Evolutionary conservation across 352 stramenopile genomes (phyloP), one percentile per base, ranked within the genome.

Genomic region (Phytophthora pseudosyringae): DNA sequence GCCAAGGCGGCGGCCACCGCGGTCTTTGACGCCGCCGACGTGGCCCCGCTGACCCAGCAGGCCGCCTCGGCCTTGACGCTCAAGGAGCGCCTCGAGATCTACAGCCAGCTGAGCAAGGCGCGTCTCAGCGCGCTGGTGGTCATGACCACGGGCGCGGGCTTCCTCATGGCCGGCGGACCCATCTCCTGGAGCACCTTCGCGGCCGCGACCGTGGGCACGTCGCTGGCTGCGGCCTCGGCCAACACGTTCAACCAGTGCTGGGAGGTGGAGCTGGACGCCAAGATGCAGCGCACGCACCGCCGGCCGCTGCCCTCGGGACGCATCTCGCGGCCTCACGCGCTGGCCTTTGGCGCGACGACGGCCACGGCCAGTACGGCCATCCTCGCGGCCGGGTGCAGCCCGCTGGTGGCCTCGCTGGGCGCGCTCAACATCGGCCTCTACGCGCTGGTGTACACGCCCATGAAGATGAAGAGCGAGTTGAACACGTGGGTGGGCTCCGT

Each of bases 401-500:
- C 97, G 33, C 48, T 99, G 5, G 98, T 98, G 35, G 93, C 97
- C 2, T 84, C 83, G 39, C 82, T 99, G n/a, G 98, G 98, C 15
- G 76, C 93, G 0, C 88, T 91, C 33, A 99, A 99, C 79, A 99
- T 99, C 67, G 94, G 88, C 3, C 78, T 99, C 16, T 99, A 99
- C 74, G 80, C 97, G 45, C 94, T 98, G 33, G 80, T 98, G n/a
- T 99, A 99, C 86, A 99, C 98, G 15, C 97, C 97, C 10, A 93
- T 99, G 80, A 99, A 99, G 81, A 97, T 92, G 33, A 80, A 87
- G 16, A 97, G 90, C 47, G 96, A 99, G 72, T 83, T 86, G 31
- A 99, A 99, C 84, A 99, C 98, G 29, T 99, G 97, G 97, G 85
- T 99, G 43, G 98, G 98, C 21, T 97, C 97, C 2, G 68, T 99